A percentile compares a stretch with the other conserved stretches of the same genome.
These are phyloP conservation scores for Teratosphaeria epicoccoides DNA, from an alignment of 2,329 filamentous ascomycete genomes.

Conservation along the genomic window DNA sequence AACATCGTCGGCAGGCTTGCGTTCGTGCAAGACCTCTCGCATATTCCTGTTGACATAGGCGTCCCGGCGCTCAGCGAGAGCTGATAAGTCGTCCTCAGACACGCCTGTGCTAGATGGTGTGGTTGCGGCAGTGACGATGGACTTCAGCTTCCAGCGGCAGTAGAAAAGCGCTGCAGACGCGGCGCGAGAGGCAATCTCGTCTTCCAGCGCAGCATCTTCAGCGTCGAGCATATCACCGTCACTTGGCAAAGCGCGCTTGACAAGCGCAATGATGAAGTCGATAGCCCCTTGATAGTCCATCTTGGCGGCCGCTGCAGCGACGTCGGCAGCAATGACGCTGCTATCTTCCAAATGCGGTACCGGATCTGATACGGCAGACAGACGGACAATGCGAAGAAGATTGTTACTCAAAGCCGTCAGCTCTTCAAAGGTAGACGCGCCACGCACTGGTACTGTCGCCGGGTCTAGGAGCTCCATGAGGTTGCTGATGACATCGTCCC, in stretches of 20 bases:
- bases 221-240: conserved; percentile 49
- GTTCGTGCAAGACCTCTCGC: conserved; percentile 38
- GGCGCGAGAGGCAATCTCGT: conserved; percentile 64
- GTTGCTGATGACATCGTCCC: conserved; percentile 71
- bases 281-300: conserved; percentile 37
- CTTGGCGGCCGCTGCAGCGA: conserved; percentile 9
- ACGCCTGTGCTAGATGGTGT: conserved; percentile 41
- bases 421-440: conserved; percentile 47
- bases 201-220: conserved; percentile 65
- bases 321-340: conserved; percentile 31
- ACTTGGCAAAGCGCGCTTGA: conserved; percentile 60
- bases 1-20: conserved; percentile 52
- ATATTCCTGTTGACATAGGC: conserved; percentile 40
- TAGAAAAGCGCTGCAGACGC: conserved; percentile 74
- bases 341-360: conserved; percentile 58
- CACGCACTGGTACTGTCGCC: conserved; percentile 60
- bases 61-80: conserved; percentile 42
- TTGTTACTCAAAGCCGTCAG: conserved; percentile 24
- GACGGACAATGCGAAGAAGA: conserved; percentile 20
- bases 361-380: conserved; percentile 50
- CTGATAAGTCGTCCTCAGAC: conserved; percentile 48
- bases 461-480: conserved; percentile 58
- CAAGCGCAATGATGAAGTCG: conserved; percentile 59
- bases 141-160: conserved; percentile 69
- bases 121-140: conserved; percentile 38